Base-by-base conservation (phyloP, 2,329 filamentous ascomycete genomes). In the Fusarium subglutinans region DNA sequence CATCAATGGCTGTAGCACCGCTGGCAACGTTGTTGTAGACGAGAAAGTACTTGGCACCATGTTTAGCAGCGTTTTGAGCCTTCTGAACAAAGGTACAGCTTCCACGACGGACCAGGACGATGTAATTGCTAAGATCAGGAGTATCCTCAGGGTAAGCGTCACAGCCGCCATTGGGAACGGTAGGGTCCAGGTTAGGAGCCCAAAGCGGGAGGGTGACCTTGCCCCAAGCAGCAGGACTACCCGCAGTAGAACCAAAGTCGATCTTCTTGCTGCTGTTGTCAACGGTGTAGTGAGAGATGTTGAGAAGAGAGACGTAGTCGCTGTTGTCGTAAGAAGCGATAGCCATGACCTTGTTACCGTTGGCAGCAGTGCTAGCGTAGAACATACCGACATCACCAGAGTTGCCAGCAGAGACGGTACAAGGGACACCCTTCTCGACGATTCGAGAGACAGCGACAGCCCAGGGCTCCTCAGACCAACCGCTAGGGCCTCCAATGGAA, bases 61-160 rank as follows among this genome's bases (percentile, higher is more conserved):
- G 84, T 12, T 83, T 85, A 5, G 82, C 86, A 11, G 87, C 87
- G 64, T 89, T 88, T 43, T 82, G 78, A 1, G 85, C 85, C 83
- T 92, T 91, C n/a, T 84, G 75, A 5, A 83, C 82, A 69, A 90
- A 91, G 0, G 84, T 84, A 79, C 90, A 92, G 28, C 80, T 86
- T 67, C 90, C 90, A 30, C 89, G 87, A 41, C 88, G 88, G 54
- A 92, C 83, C 13, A 92, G 83, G 8, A 91, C 89, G 53, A 93
- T 86, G 61, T 87, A 83, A 28, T 83, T 82, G 45, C 86, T 87
- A 15, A 93, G 84, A 74, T 91, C 87, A 4, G 89, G 88, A 2
- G 87, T 90, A 63, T 84, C 82, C 14, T 81, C 83, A 5, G 89
- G 87, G 37, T 87, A 85, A 13, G 88, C 79, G 4, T 83, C 78